These are phyloP conservation scores for Erysimum cheiranthoides DNA, from an alignment of 345 rosid genomes.

Conservation along the genomic window DNA sequence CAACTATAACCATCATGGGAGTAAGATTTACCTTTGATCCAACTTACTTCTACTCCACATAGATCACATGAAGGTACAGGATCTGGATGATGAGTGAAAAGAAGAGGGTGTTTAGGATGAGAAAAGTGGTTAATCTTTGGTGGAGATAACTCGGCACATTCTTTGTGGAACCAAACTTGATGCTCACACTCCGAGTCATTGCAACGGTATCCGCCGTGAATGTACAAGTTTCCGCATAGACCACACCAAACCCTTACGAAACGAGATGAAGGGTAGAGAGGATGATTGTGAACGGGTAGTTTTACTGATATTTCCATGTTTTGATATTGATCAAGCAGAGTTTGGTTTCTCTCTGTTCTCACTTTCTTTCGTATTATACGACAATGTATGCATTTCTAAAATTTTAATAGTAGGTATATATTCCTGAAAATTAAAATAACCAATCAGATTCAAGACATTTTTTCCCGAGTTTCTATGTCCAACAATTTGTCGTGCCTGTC, in stretches of 20 bases:
- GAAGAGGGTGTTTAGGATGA: conserved; percentile 2
- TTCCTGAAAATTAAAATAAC: too few relatives aligned
- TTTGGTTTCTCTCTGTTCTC: too few relatives aligned
- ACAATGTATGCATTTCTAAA: too few relatives aligned
- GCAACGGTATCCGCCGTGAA: conserved; percentile 15
- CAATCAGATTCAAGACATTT: too few relatives aligned
- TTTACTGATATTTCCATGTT: background rate
- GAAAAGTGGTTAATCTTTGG: background rate
- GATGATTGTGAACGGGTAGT: conserved; percentile 4
- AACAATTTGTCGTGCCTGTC: too few relatives aligned
- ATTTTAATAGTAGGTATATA: too few relatives aligned
- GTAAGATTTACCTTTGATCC: background rate
- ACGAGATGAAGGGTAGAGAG: conserved; percentile 1
- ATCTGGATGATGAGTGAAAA: too few relatives aligned
- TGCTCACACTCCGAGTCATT: background rate
- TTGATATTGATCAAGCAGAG: too few relatives aligned
- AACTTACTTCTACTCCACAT: too few relatives aligned
- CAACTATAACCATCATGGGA: background rate
- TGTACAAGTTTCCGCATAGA: background rate
- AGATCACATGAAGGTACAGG: too few relatives aligned
- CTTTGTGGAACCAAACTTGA: conserved; percentile 14
- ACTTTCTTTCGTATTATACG: too few relatives aligned
- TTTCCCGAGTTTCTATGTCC: too few relatives aligned
- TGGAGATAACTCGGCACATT: conserved; percentile 3
- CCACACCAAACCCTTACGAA: background rate